Evolutionary conservation across 148 eudicot genomes (phyloP).

Genomic region (Agrostemma githago): DNA sequence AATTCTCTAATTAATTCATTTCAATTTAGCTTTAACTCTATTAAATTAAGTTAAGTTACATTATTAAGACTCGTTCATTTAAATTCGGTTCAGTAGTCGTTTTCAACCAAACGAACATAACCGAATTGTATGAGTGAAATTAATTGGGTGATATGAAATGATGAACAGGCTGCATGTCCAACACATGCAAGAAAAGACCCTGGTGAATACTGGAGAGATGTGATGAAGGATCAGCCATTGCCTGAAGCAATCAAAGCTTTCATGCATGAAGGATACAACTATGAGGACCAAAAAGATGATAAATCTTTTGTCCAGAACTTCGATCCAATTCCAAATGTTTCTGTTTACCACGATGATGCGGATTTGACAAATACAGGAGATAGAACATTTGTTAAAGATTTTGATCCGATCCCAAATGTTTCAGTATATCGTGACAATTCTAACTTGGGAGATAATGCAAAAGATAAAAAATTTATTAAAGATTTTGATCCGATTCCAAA

Average conservation of each 20-base stretch:
- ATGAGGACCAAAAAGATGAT: neutral
- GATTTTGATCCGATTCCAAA: neutral
- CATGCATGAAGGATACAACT: neutral
- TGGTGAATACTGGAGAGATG: constrained; percentile 41
- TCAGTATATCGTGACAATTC: neutral
- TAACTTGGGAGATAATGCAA: neutral
- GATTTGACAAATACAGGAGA: neutral
- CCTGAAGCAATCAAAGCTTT: constrained; percentile 39
- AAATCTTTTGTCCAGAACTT: neutral
- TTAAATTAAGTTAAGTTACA: too few relatives aligned
- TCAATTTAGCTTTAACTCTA: too few relatives aligned
- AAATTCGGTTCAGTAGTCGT: too few relatives aligned
- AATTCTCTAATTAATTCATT: too few relatives aligned
- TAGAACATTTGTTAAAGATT: neutral
- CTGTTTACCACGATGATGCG: neutral
- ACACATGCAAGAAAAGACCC: constrained; percentile 39
- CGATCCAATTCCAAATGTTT: constrained; percentile 12
- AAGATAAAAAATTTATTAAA: neutral
- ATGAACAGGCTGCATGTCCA: constrained; percentile 25
- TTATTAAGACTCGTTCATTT: too few relatives aligned
- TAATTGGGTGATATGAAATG: neutral
- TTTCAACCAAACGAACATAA: too few relatives aligned
- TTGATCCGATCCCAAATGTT: neutral
- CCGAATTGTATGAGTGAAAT: too few relatives aligned
- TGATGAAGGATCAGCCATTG: constrained; percentile 47